Evolutionary conservation across 2,329 filamentous ascomycete species (phyloP).

Genomic region (Colletotrichum sansevieriae): DNA sequence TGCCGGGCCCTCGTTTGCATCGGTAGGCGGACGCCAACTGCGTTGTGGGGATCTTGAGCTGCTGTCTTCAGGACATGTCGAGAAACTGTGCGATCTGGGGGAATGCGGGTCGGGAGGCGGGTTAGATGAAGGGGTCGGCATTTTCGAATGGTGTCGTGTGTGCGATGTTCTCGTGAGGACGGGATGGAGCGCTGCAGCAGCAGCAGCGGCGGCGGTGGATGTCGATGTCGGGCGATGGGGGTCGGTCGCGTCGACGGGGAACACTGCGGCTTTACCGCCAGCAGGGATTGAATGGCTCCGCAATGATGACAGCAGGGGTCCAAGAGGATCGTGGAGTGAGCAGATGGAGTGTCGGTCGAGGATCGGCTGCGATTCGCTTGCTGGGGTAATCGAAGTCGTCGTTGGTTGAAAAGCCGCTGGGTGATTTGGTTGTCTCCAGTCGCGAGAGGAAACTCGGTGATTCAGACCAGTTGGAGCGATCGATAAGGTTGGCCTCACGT

Average conservation of each 20-base stretch:
- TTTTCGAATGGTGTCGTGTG: slow-evolving; percentile 46
- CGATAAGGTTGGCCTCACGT: slow-evolving; percentile 4
- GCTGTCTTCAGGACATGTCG: slow-evolving; percentile 60
- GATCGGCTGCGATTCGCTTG: slow-evolving; percentile 2
- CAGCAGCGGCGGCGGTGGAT: slow-evolving; percentile 27
- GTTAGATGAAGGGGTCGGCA: slow-evolving; percentile 62
- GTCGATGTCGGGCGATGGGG: slow-evolving; percentile 40
- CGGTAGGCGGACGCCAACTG: slow-evolving; percentile 40
- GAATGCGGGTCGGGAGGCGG: slow-evolving; percentile 54
- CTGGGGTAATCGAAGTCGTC: slow-evolving; percentile 12
- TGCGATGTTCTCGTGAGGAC: slow-evolving; percentile 15
- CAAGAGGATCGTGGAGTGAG: slow-evolving; percentile 10
- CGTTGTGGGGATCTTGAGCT: slow-evolving; percentile 39
- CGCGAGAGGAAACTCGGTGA: slow-evolving; percentile 21
- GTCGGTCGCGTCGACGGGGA: slow-evolving; percentile 41
- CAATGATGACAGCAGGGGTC: slow-evolving; percentile 36
- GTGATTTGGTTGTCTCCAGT: neutral
- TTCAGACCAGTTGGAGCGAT: slow-evolving; percentile 16
- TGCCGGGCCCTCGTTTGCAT: slow-evolving; percentile 27
- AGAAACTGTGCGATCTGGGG: slow-evolving; percentile 54
- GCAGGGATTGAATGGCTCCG: slow-evolving; percentile 37
- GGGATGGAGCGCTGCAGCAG: slow-evolving; percentile 9
- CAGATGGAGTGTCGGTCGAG: slow-evolving; percentile 11
- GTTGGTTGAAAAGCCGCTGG: neutral
- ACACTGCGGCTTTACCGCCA: slow-evolving; percentile 40